A percentile compares a stretch with the other conserved stretches of the same genome.
Evolutionary conservation across 129 eudicot genomes (phyloP).

Genomic region (Pseudognaphalium luteoalbum): DNA sequence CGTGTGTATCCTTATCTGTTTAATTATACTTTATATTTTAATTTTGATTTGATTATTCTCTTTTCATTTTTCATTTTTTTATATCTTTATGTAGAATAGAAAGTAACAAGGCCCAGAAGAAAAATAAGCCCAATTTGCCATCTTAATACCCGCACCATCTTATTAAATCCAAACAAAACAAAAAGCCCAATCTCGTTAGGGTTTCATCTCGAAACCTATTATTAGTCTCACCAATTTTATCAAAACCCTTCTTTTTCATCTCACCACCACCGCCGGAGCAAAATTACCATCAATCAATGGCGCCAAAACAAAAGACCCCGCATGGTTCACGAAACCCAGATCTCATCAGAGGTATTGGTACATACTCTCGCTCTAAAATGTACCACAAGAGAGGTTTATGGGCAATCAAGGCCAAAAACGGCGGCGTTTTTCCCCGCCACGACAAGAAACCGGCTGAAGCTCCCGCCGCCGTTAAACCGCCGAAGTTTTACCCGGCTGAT

Average conservation of each 20-base stretch:
- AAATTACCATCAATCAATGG: not conserved
- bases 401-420: constrained; percentile 61
- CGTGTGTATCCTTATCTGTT: no score
- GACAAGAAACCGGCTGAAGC: constrained; percentile 37
- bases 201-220: not conserved
- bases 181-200: not conserved
- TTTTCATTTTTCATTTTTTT: no score
- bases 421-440: constrained; percentile 49
- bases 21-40: no score
- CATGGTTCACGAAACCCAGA: constrained; percentile 3
- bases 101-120: not conserved
- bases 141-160: not conserved
- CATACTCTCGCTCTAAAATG: constrained; percentile 48
- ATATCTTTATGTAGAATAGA: no score
- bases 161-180: not conserved
- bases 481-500: constrained; percentile 66
- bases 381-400: constrained; percentile 60
- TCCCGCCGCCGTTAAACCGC: constrained; percentile 38
- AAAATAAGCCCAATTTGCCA: not conserved
- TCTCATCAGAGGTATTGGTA: constrained; percentile 41
- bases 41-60: no score
- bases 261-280: not conserved
- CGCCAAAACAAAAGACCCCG: not conserved
- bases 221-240: not conserved
- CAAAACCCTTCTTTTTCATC: not conserved